Percentiles rank a stretch among this genome's conserved stretches.
Evolutionary conservation across 1,284 basidiomycete species (phyloP).

Genomic region (Pseudomicrostroma phylloplanum): DNA sequence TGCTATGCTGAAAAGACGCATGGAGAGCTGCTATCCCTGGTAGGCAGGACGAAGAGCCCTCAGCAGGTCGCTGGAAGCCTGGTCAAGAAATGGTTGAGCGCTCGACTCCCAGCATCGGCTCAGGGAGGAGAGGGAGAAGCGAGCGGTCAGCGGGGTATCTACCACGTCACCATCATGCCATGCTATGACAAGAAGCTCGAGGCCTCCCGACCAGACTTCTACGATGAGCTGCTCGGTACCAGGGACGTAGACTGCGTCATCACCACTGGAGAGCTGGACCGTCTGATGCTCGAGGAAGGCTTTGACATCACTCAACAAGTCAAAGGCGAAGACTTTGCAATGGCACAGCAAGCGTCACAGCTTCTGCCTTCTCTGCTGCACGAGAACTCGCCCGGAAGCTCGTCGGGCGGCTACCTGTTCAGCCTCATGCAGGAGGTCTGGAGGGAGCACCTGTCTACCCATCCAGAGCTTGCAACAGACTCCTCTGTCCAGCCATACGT

Average conservation of each 20-base stretch:
- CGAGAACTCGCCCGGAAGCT: conserved; percentile 67
- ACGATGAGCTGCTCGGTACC: conserved; percentile 49
- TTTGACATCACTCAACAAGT: conserved; percentile 67
- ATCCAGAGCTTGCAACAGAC: neutral
- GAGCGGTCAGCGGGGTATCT: conserved; percentile 49
- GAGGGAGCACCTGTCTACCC: conserved; percentile 23
- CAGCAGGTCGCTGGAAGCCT: conserved; percentile 90
- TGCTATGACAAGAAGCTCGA: conserved; percentile 99
- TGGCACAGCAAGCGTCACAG: neutral
- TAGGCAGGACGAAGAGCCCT: conserved; percentile 79
- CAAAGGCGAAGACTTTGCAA: conserved; percentile 52
- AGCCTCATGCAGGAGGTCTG: conserved; percentile 45
- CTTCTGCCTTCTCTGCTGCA: conserved; percentile 64
- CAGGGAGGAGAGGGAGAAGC: neutral
- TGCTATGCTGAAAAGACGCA: conserved; percentile 99
- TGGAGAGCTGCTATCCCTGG: conserved; percentile 78
- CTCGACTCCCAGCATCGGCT: neutral
- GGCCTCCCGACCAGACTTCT: conserved; percentile 63
- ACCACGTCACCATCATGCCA: conserved; percentile 96
- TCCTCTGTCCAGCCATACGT: conserved; percentile 21
- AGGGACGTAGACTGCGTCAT: conserved; percentile 95
- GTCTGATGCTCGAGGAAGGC: conserved; percentile 72
- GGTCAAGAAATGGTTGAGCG: conserved; percentile 39
- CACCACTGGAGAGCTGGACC: conserved; percentile 88
- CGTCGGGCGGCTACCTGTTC: conserved; percentile 89